Evolutionary conservation across 352 stramenopile genomes (phyloP), one percentile per base, ranked within the genome.

Genomic region (Phytopythium montanum): DNA sequence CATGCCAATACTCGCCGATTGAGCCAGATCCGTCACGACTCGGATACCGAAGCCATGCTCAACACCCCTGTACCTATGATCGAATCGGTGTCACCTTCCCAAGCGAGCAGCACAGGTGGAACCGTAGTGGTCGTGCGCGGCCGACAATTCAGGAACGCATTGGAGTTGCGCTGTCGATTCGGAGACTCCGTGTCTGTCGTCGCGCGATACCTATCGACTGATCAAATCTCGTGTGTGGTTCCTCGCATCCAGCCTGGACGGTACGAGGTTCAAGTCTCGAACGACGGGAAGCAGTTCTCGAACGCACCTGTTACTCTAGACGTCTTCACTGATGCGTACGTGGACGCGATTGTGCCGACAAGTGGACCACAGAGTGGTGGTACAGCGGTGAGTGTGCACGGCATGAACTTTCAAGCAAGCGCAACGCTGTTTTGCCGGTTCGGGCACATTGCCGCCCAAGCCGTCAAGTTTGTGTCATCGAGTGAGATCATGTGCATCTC

Each of bases 141-240:
- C 8, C 26, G 69, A 12, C 73, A 87, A 10, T 98, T 99, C 52
- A 54, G 68, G 1, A 86, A 94, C 48, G 82, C 79, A 7, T 45
- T 80, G 49, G 69, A 81, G 12, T 65, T 98, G 13, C 64, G 68
- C 46, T 98, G 92, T 65, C 76, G 73, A n/a, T 96, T 98, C 70
- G 94, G 91, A 34, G 56, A 63, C 0, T 68, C 62, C 19, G 51
- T 79, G 2, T 21, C 66, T 54, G 68, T 89, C 5, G 38, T 57
- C 18, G 88, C 68, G 18, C 66, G 69, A 14, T 96, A 78, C 48
- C 62, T 88, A 23, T 87, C 74, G 4, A 12, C 68, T 5, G 46
- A 65, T 16, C 58, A 77, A 21, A 58, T 97, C 2, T 33, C 75
- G n/a, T 98, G 92, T 52, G 46, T 58, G 25, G 59, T 85, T 3